Conservation (phyloP, 2,329 filamentous ascomycete genomes). For the Cladophialophora psammophila region DNA sequence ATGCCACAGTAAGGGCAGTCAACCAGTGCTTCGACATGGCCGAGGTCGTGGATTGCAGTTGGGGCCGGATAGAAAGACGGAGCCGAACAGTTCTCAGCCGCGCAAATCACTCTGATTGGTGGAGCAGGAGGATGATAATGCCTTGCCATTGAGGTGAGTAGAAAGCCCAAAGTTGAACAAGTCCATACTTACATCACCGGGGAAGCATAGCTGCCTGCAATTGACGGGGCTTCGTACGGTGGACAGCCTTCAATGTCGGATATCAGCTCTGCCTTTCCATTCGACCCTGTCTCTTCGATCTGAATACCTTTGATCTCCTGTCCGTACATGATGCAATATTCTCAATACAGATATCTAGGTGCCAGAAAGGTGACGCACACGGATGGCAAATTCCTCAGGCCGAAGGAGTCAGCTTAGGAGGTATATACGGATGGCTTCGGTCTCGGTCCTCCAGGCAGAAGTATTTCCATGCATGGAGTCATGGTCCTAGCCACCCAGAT, state of each 20-base stretch:
- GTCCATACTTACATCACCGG: slow-evolving; percentile 4
- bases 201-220: not conserved
- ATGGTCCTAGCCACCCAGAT: not conserved
- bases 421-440: not conserved
- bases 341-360: not conserved
- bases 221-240: slow-evolving; percentile 5
- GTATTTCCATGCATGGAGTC: not conserved
- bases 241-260: not conserved
- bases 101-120: slow-evolving; percentile 5
- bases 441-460: not conserved
- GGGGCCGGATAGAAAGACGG: slow-evolving; percentile 1
- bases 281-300: not conserved
- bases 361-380: not conserved
- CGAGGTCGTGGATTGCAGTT: slow-evolving; percentile 19
- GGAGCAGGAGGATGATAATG: slow-evolving; percentile 14
- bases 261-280: not conserved
- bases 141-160: not conserved
- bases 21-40: slow-evolving; percentile 20
- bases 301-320: slow-evolving; percentile 11
- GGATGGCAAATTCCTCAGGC: not conserved
- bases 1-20: slow-evolving; percentile 27
- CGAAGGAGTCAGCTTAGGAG: not conserved
- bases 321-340: slow-evolving; percentile 3
- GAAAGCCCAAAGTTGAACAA: not conserved
- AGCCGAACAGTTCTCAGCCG: not conserved